Evolutionary conservation across 176 grass and related monocot species (phyloP), one percentile per base, ranked within the genome.

Genomic region (Alopecurus myosuroides): DNA sequence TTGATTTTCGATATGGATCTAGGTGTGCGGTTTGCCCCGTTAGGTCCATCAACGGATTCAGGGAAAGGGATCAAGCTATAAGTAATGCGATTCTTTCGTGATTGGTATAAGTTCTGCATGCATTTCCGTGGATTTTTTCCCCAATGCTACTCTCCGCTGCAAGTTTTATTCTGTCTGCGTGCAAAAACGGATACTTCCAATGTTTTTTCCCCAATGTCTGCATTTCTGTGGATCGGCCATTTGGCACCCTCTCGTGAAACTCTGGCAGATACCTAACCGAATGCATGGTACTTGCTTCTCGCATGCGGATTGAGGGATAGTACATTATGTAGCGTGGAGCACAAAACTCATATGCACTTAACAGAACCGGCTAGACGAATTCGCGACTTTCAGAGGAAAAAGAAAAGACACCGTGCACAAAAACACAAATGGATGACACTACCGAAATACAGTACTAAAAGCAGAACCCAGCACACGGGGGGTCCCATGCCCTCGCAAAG

Each of bases 121-220:
- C 29, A 28, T 63, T 64, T 71, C 26, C 9, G 7, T 42, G 69
- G 7, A 9, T 53, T 63, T 3, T 29, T 5, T 18, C 15, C 13
- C 15, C 13, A 63, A 17, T 31, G 60, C 28, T 4, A 61, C 5
- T 15, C 4, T 1, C 25, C 26, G 0, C 15, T 7, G 26, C 74
- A 40, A 25, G 18, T 25, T 50, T 25, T 50, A 1, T 31, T 6
- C 11, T n/a, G 28, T n/a, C 12, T 33, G 30, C 23, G 1, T 67
- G 18, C 64, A 12, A 65, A 55, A 55, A 26, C 1, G 34, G n/a
- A 17, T 30, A 37, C 68, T 48, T 48, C 13, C 34, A 23, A n/a
- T n/a, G n/a, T n/a, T n/a, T n/a, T n/a, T n/a, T n/a, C n/a, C n/a
- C 56, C 81, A 84, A 77, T 37, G 88, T 73, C 65, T 41, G 63